These are phyloP conservation scores for Naganishia albida DNA, from an alignment of 1,284 basidiomycete genomes.

Conservation along the genomic window DNA sequence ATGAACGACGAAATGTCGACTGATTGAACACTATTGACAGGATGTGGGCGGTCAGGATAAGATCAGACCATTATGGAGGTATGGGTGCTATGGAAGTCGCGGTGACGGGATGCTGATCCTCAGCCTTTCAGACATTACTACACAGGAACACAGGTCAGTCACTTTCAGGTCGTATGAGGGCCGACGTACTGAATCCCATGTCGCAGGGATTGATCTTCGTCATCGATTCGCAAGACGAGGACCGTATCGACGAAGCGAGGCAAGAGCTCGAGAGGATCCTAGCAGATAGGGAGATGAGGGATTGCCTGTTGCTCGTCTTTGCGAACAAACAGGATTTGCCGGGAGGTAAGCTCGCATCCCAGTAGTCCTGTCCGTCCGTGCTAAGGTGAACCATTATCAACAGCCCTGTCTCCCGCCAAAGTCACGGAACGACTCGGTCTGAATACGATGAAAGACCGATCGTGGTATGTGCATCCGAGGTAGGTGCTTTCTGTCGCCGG, in stretches of 20 bases:
- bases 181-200: neutral
- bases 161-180: neutral
- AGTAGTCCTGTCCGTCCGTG: neutral
- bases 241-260: conserved; percentile 94
- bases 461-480: conserved; percentile 99
- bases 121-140: conserved; percentile 71
- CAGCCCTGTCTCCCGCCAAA: conserved; percentile 99
- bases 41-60: conserved; percentile 99
- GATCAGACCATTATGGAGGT: conserved; percentile 93
- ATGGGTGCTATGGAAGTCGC: neutral
- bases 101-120: neutral
- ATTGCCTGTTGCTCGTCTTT: conserved; percentile 94
- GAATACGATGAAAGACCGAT: conserved; percentile 92
- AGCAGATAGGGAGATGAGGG: conserved; percentile 97
- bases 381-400: neutral
- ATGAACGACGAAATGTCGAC: no score
- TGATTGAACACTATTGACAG: conserved; percentile 37
- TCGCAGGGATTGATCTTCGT: conserved; percentile 64
- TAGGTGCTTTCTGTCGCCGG: no score
- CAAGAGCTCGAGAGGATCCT: conserved; percentile 96
- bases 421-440: conserved; percentile 96
- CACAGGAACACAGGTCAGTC: conserved; percentile 57
- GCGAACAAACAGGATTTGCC: conserved; percentile 99
- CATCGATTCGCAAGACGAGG: conserved; percentile 76
- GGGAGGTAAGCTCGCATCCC: conserved; percentile 66